Percentiles rank a stretch among this genome's conserved stretches.
Evolutionary conservation across 2,329 filamentous ascomycete genomes (phyloP).

Genomic region (Corynespora cassiicola): DNA sequence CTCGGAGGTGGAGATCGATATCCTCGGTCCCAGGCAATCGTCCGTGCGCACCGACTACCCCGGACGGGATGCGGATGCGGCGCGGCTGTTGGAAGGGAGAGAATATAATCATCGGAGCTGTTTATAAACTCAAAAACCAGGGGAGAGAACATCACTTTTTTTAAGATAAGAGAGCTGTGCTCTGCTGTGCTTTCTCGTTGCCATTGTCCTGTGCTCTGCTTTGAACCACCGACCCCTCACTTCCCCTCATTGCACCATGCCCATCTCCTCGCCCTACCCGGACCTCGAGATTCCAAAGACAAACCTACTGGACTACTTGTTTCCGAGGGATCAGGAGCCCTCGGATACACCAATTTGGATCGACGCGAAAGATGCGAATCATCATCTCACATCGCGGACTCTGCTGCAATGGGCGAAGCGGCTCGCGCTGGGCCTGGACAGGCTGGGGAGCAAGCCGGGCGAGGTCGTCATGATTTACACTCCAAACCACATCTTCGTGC

Average conservation of each 20-base stretch:
- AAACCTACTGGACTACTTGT: conserved; percentile 48
- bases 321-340: conserved; percentile 30
- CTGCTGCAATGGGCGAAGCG: conserved; percentile 58
- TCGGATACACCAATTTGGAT: conserved; percentile 59
- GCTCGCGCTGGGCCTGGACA: conserved; percentile 55
- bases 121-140: no score
- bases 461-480: conserved; percentile 61
- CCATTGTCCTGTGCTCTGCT: background rate
- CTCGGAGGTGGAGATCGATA: conserved; percentile 34
- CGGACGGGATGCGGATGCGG: no score
- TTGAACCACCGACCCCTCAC: conserved; percentile 3
- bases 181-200: conserved; percentile 3
- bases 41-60: conserved; percentile 27
- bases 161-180: no score
- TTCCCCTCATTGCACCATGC: conserved; percentile 36
- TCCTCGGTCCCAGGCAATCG: conserved; percentile 28
- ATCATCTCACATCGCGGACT: conserved; percentile 53
- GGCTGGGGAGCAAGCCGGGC: conserved; percentile 52
- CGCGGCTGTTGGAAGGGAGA: conserved; percentile 27
- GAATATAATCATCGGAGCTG: no score
- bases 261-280: conserved; percentile 52
- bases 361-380: conserved; percentile 52
- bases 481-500: conserved; percentile 62
- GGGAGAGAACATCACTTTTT: no score
- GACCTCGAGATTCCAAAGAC: conserved; percentile 53